Evolutionary conservation across 148 eudicot genomes (phyloP).

Genomic region (Cornus florida): DNA sequence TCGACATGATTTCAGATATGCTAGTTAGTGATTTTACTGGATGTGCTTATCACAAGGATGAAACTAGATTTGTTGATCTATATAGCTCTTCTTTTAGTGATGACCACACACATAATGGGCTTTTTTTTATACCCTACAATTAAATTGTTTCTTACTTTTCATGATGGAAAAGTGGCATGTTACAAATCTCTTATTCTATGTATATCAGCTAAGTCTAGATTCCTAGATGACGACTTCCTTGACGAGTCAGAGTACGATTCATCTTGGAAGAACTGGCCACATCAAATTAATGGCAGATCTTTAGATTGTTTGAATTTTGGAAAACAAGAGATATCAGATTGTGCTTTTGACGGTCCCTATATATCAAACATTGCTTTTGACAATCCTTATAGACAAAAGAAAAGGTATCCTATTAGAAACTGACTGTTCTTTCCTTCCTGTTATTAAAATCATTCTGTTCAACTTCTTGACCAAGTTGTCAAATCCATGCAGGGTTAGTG

Average conservation of each 20-base stretch:
- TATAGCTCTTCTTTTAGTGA: neutral
- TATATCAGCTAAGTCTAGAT: conserved; percentile 20
- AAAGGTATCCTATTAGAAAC: conserved; percentile 21
- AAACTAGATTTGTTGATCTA: neutral
- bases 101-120: neutral
- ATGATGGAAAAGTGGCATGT: neutral
- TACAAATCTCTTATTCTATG: neutral
- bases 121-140: neutral
- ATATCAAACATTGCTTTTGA: conserved; percentile 23
- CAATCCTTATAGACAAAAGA: conserved; percentile 16
- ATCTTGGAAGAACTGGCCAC: conserved; percentile 16
- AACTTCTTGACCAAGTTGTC: neutral
- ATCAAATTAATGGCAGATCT: conserved; percentile 15
- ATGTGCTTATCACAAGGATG: neutral
- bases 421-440: neutral
- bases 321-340: conserved; percentile 19
- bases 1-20: neutral
- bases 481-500: conserved; percentile 19
- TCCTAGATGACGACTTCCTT: conserved; percentile 19
- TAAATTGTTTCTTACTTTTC: neutral
- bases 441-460: conserved; percentile 1
- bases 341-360: conserved; percentile 21
- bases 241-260: conserved; percentile 7
- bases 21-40: neutral
- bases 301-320: conserved; percentile 26